Evolutionary conservation across 1,284 basidiomycete species (phyloP), one percentile per base, ranked within the genome.

Genomic region (Hymenochaete sp.): DNA sequence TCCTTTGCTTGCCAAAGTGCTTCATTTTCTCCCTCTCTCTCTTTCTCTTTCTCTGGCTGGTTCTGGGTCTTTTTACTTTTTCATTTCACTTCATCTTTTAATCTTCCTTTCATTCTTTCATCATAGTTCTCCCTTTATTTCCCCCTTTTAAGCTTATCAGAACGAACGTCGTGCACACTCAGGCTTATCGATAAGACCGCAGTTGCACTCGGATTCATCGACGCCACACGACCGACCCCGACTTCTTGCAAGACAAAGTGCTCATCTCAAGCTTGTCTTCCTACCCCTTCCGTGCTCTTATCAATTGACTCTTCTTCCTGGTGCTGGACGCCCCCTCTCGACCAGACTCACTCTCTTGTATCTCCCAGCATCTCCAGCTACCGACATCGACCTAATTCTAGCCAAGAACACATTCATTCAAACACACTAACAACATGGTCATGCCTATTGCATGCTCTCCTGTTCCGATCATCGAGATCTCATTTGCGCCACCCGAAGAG

Each of bases 381-480:
- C 31, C 42, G 24, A 42, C 10, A 40, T 7, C 11, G 19, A 21
- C 38, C 57, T 53, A 42, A 43, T 50, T 46, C 55, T 39, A 31
- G 28, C 14, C 28, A 10, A 31, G 10, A 10, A 31, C n/a, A n/a
- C n/a, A n/a, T n/a, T n/a, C n/a, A n/a, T n/a, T n/a, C n/a, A n/a
- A n/a, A 31, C 28, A 31, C 9, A 9, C 28, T 9, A 31, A 31
- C 28, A 9, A 31, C 9, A 31, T 31, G n/a, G 28, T 31, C 13
- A 32, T 16, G 16, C 13, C 29, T 49, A 45, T 52, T 50, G 6
- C 33, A 2, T 10, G 42, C 53, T 63, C 68, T 45, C 62, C 70
- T 50, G 62, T 83, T 53, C 80, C 82, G 53, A 66, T 71, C 52
- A 85, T 87, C 55, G 71, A 70, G 54, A 76, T 87, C 56, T 84